Percentiles rank a stretch among this genome's conserved stretches.
These are phyloP conservation scores for Coemansia sp. DNA, from an alignment of 192 early-diverging fungal species.

Conservation along the genomic window DNA sequence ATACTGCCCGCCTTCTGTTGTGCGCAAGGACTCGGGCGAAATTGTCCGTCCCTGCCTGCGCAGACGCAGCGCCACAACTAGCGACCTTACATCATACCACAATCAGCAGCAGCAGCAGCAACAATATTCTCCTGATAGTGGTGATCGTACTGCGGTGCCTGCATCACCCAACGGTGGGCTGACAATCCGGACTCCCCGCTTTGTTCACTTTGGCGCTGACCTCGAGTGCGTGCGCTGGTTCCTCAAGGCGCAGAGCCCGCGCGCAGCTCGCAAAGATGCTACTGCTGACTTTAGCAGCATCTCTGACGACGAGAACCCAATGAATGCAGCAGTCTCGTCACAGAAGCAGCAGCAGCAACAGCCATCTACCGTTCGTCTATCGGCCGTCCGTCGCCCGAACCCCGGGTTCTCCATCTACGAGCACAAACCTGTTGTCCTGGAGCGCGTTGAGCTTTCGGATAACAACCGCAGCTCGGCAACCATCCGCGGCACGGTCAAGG, in stretches of 20 bases:
- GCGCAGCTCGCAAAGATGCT: slow-evolving; percentile 47
- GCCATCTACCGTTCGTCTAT: slow-evolving; percentile 32
- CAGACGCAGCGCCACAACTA: slow-evolving; percentile 23
- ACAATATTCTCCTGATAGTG: not conserved
- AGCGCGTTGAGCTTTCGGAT: slow-evolving; percentile 53
- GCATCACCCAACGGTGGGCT: not conserved
- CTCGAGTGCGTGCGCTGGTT: slow-evolving; percentile 71
- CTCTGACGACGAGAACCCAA: slow-evolving; percentile 22
- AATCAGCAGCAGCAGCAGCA: slow-evolving; percentile 5
- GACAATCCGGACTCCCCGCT: slow-evolving; percentile 51
- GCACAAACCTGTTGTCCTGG: slow-evolving; percentile 56
- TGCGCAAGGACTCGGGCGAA: slow-evolving; percentile 52
- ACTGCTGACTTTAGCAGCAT: slow-evolving; percentile 20
- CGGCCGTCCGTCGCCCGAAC: slow-evolving; percentile 34
- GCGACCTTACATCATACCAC: not conserved
- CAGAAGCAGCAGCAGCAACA: not conserved
- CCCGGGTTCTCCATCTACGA: slow-evolving; percentile 51
- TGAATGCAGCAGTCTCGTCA: not conserved
- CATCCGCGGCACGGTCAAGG: slow-evolving; percentile 66
- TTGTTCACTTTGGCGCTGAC: slow-evolving; percentile 66
- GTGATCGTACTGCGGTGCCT: not conserved
- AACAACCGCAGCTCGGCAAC: slow-evolving; percentile 46
- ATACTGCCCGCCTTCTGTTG: slow-evolving; percentile 23
- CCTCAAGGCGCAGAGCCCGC: slow-evolving; percentile 65
- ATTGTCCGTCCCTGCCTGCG: slow-evolving; percentile 48